A percentile compares a stretch with the other conserved stretches of the same genome.
Conservation (phyloP, 192 early-diverging fungal genomes). For the Podila epicladia region DNA sequence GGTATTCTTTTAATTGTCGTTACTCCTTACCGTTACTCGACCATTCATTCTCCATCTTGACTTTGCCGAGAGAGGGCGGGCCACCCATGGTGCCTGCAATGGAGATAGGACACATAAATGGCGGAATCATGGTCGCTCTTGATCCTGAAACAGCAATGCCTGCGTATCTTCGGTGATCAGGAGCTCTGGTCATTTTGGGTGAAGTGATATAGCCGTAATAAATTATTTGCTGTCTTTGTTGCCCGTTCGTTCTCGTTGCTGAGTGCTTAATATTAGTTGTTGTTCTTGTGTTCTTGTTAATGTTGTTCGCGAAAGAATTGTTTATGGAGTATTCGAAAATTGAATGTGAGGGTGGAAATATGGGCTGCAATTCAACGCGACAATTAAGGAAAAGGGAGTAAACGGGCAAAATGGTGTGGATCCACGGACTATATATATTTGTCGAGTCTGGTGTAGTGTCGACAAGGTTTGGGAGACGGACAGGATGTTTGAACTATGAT, state of each 20-base stretch:
- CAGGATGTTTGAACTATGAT: conserved; percentile 2
- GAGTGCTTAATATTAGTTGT: background rate
- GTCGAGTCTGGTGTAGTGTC: too few species aligned
- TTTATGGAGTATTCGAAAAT: background rate
- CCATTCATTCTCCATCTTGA: background rate
- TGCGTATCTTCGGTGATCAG: background rate
- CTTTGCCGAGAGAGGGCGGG: background rate
- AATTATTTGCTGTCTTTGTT: too few species aligned
- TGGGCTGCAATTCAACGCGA: background rate
- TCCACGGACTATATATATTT: too few species aligned
- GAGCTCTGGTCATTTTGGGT: background rate
- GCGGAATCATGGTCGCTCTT: background rate
- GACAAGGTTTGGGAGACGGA: too few species aligned
- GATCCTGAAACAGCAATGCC: conserved; percentile 1
- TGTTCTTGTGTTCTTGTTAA: background rate
- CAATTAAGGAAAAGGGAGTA: background rate
- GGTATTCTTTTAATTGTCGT: background rate
- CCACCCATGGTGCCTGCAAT: background rate
- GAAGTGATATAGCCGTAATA: background rate
- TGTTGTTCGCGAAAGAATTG: background rate
- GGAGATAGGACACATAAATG: background rate
- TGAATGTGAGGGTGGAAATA: background rate
- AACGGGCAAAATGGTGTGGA: too few species aligned
- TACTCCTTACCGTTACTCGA: background rate
- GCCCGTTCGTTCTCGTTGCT: too few species aligned